phyloP scores from a whole-genome alignment of 306 rosid genomes.

The Cucurbita ficifolia region DNA sequence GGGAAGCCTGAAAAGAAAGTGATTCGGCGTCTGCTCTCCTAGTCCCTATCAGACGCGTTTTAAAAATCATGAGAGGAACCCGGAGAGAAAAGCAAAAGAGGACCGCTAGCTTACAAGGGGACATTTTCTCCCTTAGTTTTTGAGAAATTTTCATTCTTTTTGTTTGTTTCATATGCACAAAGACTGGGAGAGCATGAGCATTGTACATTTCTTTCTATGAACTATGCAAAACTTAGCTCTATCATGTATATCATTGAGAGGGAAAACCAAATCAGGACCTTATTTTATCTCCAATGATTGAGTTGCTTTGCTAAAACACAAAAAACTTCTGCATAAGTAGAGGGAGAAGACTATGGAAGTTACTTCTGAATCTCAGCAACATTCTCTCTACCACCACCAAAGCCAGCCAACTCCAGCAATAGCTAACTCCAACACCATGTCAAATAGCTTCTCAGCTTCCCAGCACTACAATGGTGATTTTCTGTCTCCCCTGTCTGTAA shows the following conservation, averaged over 20 bases:
- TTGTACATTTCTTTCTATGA: background rate
- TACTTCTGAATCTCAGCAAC: conserved; percentile 17
- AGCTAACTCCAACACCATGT: conserved; percentile 19
- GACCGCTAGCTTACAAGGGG: too few species aligned
- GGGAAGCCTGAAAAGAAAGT: too few species aligned
- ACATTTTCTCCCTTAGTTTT: background rate
- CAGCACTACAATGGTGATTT: conserved; percentile 27
- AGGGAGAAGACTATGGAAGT: background rate
- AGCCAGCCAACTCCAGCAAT: conserved; percentile 21
- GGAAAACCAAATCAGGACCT: background rate
- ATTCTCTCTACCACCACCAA: conserved; percentile 26
- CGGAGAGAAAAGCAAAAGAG: too few species aligned
- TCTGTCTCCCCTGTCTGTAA: conserved; percentile 50
- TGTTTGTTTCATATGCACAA: conserved; percentile 31
- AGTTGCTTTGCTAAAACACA: background rate
- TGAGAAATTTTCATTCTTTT: conserved; percentile 11
- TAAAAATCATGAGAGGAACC: too few species aligned
- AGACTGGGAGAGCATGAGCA: background rate
- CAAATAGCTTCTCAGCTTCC: conserved; percentile 36
- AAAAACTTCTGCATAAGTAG: background rate
- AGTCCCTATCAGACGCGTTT: too few species aligned
- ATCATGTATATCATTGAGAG: background rate
- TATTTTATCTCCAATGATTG: conserved; percentile 6
- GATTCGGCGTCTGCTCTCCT: too few species aligned
- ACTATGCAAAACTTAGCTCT: background rate